Base-by-base conservation (phyloP, 2,329 filamentous ascomycete genomes). In the Colletotrichum euphorbiae region DNA sequence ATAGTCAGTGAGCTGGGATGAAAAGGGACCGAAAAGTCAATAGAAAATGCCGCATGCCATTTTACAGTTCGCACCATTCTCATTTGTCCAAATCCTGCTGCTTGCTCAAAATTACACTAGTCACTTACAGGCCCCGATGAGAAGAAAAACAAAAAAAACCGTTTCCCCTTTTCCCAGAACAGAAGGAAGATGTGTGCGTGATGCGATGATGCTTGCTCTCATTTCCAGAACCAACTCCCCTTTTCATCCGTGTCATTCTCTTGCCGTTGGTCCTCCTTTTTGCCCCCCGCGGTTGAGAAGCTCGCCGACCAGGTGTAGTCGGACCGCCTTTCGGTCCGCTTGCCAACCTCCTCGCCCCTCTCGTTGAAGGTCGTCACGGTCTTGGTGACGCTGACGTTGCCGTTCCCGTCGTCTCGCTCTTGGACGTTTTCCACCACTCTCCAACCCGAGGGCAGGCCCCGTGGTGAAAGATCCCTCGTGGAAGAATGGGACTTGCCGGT, bases 161-260 rank as follows among this genome's bases (percentile, higher is more conserved):
- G 11, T 15, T 38, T 19, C 21, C 60, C 42, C 51, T 21, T 33
- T 40, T 42, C 21, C 51, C 51, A 42, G 11, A 48, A 21, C 21
- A 19, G 12, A 56, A 31, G 21, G 38, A 38, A 40, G 4, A 62
- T 2, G 19, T 38, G 56, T 2, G 19, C n/a, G 56, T 6, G 13
- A 54, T 3, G n/a, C 31, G 33, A 21, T 60, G 33, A 31, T 19
- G 28, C 12, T 21, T 24, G 28, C 42, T n/a, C 52, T 69, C 57
- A 69, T 54, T 69, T 69, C 67, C 67, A 67, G 17, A 69, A 69
- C 63, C 67, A 69, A 28, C 51, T 67, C 13, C 67, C 31, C 67
- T 62, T 67, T 7, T 67, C 63, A 24, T 67, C 54, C 17, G 43
- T 21, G 13, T 55, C 54, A 12, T 42, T n/a, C 13, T 62, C 56